Conservation (phyloP, 2,329 filamentous ascomycete genomes). For the Calonectria pseudoreteaudii region DNA sequence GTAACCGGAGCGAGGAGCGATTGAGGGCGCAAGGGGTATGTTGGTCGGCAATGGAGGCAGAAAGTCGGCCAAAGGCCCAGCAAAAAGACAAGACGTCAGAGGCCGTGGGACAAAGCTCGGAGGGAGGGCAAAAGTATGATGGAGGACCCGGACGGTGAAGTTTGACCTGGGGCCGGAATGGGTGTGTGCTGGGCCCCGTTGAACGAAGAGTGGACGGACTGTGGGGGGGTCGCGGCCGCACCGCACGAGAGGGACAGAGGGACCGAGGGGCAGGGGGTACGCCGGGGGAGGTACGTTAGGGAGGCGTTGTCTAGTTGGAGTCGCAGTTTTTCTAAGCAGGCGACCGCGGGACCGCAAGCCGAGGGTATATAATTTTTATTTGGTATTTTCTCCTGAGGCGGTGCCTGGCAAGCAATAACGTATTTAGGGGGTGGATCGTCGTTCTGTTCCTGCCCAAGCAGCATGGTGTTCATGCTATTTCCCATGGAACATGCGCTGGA, state of each 20-base stretch:
- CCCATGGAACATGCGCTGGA: conserved; percentile 8
- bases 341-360: conserved; percentile 1
- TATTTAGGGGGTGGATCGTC: background rate
- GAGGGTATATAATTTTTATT: background rate
- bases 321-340: conserved; percentile 1
- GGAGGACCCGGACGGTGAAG: conserved; percentile 42
- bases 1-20: conserved; percentile 19
- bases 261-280: background rate
- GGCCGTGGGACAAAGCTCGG: conserved; percentile 22
- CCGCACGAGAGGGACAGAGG: conserved; percentile 13
- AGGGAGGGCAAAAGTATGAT: conserved; percentile 35
- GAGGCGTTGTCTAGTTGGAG: background rate
- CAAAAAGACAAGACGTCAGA: conserved; percentile 30
- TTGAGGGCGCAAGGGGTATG: conserved; percentile 32
- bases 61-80: conserved; percentile 21
- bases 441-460: background rate
- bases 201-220: conserved; percentile 30
- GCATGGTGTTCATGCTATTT: background rate
- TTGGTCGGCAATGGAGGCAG: conserved; percentile 14
- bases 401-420: background rate
- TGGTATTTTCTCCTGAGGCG: background rate
- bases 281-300: background rate
- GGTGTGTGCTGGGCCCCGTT: conserved; percentile 38
- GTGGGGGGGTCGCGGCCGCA: conserved; percentile 15
- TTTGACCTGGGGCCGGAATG: conserved; percentile 43